Conservation (phyloP, 768 basidiomycete species). For the Boletus tylopilopsis region DNA sequence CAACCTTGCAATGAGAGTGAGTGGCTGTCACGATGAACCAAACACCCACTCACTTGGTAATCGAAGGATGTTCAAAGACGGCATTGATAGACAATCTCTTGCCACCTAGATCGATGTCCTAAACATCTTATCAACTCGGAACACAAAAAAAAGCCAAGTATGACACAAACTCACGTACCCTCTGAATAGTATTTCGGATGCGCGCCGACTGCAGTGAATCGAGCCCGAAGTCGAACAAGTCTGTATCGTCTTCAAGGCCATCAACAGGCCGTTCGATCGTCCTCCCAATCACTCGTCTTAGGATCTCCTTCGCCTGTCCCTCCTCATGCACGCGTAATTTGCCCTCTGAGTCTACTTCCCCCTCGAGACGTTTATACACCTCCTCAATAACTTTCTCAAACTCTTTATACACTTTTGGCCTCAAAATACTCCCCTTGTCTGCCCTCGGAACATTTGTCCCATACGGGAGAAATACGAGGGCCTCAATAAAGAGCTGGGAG, state of each 20-base stretch:
- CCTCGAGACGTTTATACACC: slow-evolving; percentile 42
- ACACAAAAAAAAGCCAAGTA: slow-evolving; percentile 21
- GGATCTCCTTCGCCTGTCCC: slow-evolving; percentile 5
- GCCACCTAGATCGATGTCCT: slow-evolving; percentile 18
- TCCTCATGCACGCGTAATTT: slow-evolving; percentile 13
- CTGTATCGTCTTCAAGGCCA: slow-evolving; percentile 30
- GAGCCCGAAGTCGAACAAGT: slow-evolving; percentile 47
- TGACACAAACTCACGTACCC: slow-evolving; percentile 29
- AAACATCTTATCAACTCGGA: background rate
- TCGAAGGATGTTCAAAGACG: slow-evolving; percentile 50
- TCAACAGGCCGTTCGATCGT: slow-evolving; percentile 18
- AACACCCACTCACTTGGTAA: slow-evolving; percentile 30
- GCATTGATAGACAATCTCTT: slow-evolving; percentile 28
- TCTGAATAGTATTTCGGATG: slow-evolving; percentile 46
- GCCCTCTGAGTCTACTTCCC: slow-evolving; percentile 27
- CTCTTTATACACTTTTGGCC: slow-evolving; percentile 47
- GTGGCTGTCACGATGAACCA: background rate
- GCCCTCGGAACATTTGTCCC: slow-evolving; percentile 48
- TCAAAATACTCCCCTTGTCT: slow-evolving; percentile 48
- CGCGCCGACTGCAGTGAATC: slow-evolving; percentile 52
- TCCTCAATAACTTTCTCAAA: slow-evolving; percentile 44
- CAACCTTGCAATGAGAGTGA: slow-evolving; percentile 25
- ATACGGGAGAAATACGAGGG: slow-evolving; percentile 46
- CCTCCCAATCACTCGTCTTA: slow-evolving; percentile 18
- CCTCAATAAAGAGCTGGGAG: slow-evolving; percentile 48